A percentile compares a stretch with the other conserved stretches of the same genome.
Conservation (phyloP, 2,329 filamentous ascomycete genomes). For the Emergomyces orientalis region DNA sequence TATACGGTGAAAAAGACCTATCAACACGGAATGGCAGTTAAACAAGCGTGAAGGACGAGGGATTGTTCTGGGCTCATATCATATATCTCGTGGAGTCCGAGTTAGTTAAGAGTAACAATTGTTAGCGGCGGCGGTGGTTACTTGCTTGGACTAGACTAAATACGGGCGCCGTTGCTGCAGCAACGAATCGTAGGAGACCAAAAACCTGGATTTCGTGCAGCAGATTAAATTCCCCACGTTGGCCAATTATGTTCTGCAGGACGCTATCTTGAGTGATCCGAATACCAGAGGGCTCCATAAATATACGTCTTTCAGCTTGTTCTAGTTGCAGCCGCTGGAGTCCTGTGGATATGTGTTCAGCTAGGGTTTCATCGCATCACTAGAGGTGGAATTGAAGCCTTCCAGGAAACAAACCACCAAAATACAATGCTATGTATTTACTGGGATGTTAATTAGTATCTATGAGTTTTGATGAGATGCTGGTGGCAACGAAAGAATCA, state of each 20-base stretch:
- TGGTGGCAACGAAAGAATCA: too few species aligned
- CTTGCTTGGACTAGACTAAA: background rate
- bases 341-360: background rate
- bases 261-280: background rate
- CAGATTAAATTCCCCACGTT: background rate
- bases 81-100: background rate
- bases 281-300: background rate
- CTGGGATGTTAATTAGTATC: too few species aligned
- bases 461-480: too few species aligned
- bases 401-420: too few species aligned
- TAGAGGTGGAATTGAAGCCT: too few species aligned
- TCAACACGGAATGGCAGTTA: background rate
- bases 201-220: conserved; percentile 1
- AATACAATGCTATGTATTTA: too few species aligned
- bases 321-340: background rate
- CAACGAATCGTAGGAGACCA: background rate
- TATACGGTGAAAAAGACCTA: background rate
- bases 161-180: conserved; percentile 1
- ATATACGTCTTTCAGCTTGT: background rate
- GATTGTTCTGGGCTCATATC: background rate
- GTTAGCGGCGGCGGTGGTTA: background rate
- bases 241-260: background rate
- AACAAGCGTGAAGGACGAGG: background rate
- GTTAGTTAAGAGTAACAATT: background rate
- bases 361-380: too few species aligned